A percentile compares a stretch with the other conserved stretches of the same genome.
These are phyloP conservation scores for Fraxinus quadrangulata DNA, from an alignment of 257 asterid species.

Conservation along the genomic window DNA sequence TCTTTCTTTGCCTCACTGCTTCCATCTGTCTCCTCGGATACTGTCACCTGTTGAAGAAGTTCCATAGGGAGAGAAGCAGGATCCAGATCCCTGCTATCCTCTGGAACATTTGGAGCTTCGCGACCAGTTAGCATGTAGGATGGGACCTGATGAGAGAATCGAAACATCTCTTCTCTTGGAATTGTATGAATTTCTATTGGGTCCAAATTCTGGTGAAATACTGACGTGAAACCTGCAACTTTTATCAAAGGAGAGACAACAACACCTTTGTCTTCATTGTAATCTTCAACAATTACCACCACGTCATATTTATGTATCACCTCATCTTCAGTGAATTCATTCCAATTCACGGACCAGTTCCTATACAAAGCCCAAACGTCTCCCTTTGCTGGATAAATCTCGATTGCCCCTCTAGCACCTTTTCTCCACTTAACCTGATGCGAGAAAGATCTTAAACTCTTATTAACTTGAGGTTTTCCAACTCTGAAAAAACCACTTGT, in stretches of 20 bases:
- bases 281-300: constrained; percentile 64
- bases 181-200: constrained; percentile 31
- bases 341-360: constrained; percentile 78
- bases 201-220: constrained; percentile 46
- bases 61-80: constrained; percentile 79
- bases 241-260: constrained; percentile 55
- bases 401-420: constrained; percentile 55
- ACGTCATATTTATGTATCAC: constrained; percentile 55
- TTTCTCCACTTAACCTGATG: constrained; percentile 59
- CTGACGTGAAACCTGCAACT: constrained; percentile 65
- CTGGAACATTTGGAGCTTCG: constrained; percentile 51
- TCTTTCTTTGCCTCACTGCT: constrained; percentile 22
- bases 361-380: constrained; percentile 76
- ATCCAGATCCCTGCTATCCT: constrained; percentile 63
- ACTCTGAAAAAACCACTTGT: constrained; percentile 60
- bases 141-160: constrained; percentile 80
- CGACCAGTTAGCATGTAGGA: constrained; percentile 44
- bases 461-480: constrained; percentile 41
- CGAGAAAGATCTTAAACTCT: constrained; percentile 54
- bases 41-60: constrained; percentile 51
- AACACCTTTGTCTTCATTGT: constrained; percentile 45
- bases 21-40: constrained; percentile 28
- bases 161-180: constrained; percentile 61
- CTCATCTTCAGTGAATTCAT: constrained; percentile 49
- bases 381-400: constrained; percentile 60